A percentile compares a stretch with the other conserved stretches of the same genome.
Evolutionary conservation across 257 asterid genomes (phyloP).

Genomic region (Henckelia pumila): DNA sequence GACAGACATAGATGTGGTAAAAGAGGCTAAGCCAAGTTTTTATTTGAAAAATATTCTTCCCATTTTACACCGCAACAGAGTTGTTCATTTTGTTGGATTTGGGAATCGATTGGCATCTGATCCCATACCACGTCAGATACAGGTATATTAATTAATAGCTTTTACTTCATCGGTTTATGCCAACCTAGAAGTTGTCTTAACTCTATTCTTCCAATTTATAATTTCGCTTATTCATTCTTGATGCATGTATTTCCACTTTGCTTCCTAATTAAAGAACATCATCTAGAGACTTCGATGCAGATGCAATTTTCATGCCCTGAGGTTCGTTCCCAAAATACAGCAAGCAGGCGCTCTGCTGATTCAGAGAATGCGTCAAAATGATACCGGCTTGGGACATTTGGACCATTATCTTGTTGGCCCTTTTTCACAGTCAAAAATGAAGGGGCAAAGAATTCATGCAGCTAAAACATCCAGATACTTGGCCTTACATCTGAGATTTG

Average conservation of each 20-base stretch:
- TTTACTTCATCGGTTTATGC: constrained; percentile 19
- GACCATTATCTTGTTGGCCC: constrained; percentile 88
- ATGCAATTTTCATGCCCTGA: constrained; percentile 93
- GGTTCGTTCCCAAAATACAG: constrained; percentile 87
- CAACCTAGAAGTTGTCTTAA: constrained; percentile 18
- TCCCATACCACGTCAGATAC: constrained; percentile 73
- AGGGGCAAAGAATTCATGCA: constrained; percentile 48
- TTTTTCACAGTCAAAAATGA: constrained; percentile 46
- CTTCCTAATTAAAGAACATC: constrained; percentile 79
- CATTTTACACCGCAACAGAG: constrained; percentile 73
- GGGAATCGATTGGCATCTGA: constrained; percentile 99
- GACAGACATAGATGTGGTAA: constrained; percentile 69
- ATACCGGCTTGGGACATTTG: constrained; percentile 66
- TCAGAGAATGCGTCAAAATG: constrained; percentile 85
- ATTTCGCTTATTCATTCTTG: constrained; percentile 18
- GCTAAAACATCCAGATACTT: constrained; percentile 63
- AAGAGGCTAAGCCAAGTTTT: constrained; percentile 97
- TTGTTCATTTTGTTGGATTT: constrained; percentile 94
- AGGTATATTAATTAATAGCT: constrained; percentile 47
- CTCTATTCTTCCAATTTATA: constrained; percentile 16
- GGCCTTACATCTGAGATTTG: constrained; percentile 95
- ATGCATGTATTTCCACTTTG: constrained; percentile 31
- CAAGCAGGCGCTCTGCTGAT: constrained; percentile 85
- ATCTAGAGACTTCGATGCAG: constrained; percentile 99
- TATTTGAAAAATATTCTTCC: constrained; percentile 84